Evolutionary conservation across 2,329 filamentous ascomycete genomes (phyloP).

Genomic region (Calonectria pauciramosa): DNA sequence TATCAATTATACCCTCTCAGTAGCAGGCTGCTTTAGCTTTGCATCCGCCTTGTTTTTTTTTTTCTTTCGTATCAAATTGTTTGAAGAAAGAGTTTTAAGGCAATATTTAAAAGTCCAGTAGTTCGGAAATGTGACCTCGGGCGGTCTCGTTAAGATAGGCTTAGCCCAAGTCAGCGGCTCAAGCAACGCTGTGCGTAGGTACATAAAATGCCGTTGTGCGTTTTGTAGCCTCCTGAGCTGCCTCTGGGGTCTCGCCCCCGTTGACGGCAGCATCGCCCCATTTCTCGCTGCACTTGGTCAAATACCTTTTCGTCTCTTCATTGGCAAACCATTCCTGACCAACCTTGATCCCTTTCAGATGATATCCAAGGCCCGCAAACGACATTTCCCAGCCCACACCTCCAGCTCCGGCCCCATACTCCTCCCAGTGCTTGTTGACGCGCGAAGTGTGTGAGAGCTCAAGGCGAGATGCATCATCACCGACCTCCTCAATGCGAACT

Average conservation of each 20-base stretch:
- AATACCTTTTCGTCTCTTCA: neutral
- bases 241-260: neutral
- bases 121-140: neutral
- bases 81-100: neutral
- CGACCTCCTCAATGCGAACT: neutral
- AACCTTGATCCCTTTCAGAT: neutral
- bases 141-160: neutral
- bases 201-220: neutral
- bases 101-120: neutral
- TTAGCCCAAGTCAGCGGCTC: neutral
- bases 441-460: neutral
- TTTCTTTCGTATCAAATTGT: neutral
- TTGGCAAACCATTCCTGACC: neutral
- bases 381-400: constrained; percentile 2
- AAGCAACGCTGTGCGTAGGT: neutral
- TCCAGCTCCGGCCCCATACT: neutral
- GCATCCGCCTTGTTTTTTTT: too few relatives aligned
- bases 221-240: neutral
- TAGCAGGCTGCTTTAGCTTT: neutral
- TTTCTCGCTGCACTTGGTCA: neutral
- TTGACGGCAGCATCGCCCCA: neutral
- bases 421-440: neutral
- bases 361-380: neutral
- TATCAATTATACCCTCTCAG: neutral
- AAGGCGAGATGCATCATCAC: neutral